Percentiles rank a stretch among this genome's conserved stretches.
Evolutionary conservation across 129 eudicot genomes (phyloP).

Genomic region (Pseudognaphalium luteoalbum): DNA sequence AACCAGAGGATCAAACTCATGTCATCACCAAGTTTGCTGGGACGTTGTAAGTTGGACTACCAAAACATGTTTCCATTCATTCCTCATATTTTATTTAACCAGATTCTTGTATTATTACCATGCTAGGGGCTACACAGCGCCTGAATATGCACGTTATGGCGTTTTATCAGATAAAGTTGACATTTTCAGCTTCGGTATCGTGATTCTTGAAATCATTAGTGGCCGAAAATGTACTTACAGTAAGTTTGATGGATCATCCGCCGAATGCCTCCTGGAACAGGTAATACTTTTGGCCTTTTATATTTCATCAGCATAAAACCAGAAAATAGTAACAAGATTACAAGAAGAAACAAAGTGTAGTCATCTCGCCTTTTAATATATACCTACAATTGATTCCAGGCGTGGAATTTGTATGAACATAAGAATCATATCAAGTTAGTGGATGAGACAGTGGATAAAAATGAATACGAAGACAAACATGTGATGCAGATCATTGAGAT

Average conservation of each 20-base stretch:
- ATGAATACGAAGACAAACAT: conserved; percentile 27
- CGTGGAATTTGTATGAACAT: conserved; percentile 5
- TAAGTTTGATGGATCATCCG: not conserved
- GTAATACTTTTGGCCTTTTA: not conserved
- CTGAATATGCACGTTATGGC: not conserved
- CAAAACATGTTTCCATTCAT: not conserved
- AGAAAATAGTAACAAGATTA: not conserved
- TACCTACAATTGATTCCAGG: not conserved
- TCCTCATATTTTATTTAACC: not conserved
- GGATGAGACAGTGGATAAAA: conserved; percentile 22
- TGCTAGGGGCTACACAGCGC: conserved; percentile 14
- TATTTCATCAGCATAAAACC: not conserved
- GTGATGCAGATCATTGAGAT: conserved; percentile 48
- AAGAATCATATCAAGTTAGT: not conserved
- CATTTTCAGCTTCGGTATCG: conserved; percentile 8
- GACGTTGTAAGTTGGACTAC: not conserved
- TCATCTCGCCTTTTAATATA: not conserved
- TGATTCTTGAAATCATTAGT: conserved; percentile 1
- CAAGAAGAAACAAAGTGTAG: not conserved
- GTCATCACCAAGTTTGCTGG: conserved; percentile 10
- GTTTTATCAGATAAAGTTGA: conserved; percentile 7
- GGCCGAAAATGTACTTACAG: not conserved
- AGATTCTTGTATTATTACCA: not conserved
- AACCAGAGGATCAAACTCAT: not conserved
- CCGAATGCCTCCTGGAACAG: not conserved